Base-by-base conservation (phyloP, 441 rosid genomes). In the Aquilaria agallochum region DNA sequence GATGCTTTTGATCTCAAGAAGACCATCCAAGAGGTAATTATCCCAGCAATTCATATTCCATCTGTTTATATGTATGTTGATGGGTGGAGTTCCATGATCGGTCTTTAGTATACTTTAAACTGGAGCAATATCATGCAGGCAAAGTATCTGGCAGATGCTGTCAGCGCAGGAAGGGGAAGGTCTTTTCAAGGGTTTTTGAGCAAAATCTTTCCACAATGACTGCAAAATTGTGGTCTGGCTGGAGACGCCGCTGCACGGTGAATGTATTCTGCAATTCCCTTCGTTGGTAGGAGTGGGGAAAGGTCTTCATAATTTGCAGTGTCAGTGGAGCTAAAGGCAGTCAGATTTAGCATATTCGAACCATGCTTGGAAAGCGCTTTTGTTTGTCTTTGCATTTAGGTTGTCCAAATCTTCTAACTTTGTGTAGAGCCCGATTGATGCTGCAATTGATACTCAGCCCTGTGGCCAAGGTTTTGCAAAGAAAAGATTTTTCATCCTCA, bases 1-100 rank as follows among this genome's bases (percentile, higher is more conserved):
- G 97, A 94, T 78, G 93, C 95, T 30, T 91, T 86, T 68, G 95
- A 89, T 79, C 68, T 89, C 49, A 94, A 83, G 82, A 94, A 94
- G 65, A 73, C 87, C 27, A 63, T 94, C 61, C 92, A 78, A 71
- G 99, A 94, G 94, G 99, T 94, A 80, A 11, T 59, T 45, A 33
- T n/a, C 55, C 59, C 44, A 52, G 40, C 55, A 59, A 50, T 67
- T 13, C 56, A 65, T 12, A 3, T 8, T 4, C 33, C 36, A 30
- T 30, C 31, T 9, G 5, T 58, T 47, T 53, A 31, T 47, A 5
- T 10, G 8, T 10, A 31, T 31, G 5, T 54, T n/a, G 5, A 20
- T 11, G 49, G 9, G 15, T 12, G 45, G 36, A 36, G 32, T 34
- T 27, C 31, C 48, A 32, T 12, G 3, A 47, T 59, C 34, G 11